Percentiles rank a stretch among this genome's conserved stretches.
Evolutionary conservation across 805 yeast genomes (phyloP).

Genomic region (Candida peoriensis): DNA sequence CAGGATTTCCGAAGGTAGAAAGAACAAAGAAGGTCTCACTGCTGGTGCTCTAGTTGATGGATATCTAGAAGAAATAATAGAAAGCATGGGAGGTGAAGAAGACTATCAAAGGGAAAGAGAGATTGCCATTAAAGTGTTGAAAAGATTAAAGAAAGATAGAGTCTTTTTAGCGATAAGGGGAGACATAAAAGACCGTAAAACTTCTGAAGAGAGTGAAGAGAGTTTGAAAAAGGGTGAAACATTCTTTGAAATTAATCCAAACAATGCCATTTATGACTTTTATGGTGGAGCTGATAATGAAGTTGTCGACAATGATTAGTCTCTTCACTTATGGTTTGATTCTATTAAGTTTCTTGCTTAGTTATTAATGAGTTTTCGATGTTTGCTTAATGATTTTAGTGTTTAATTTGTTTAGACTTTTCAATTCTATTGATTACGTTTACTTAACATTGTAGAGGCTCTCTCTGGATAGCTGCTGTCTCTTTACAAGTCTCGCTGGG

Average conservation of each 20-base stretch:
- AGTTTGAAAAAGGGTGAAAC: conserved; percentile 24
- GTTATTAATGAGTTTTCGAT: too few species aligned
- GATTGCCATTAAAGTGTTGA: conserved; percentile 73
- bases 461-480: too few species aligned
- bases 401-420: too few species aligned
- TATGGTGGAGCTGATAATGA: conserved; percentile 17
- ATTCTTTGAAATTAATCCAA: conserved; percentile 56
- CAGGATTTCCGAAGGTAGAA: conserved; percentile 55
- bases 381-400: too few species aligned
- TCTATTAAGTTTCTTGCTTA: too few species aligned
- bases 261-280: conserved; percentile 69
- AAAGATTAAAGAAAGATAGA: conserved; percentile 77
- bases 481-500: too few species aligned
- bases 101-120: conserved; percentile 68
- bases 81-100: conserved; percentile 60
- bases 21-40: conserved; percentile 56
- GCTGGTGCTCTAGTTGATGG: conserved; percentile 70
- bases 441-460: too few species aligned
- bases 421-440: too few species aligned
- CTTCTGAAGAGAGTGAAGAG: conserved; percentile 20
- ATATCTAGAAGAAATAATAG: conserved; percentile 73
- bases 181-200: conserved; percentile 25
- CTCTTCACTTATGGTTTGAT: too few species aligned
- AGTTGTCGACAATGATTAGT: conserved; percentile 3
- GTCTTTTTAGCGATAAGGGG: conserved; percentile 66